These are phyloP conservation scores for Metschnikowia lunata DNA, from an alignment of 805 yeast species.

Conservation along the genomic window DNA sequence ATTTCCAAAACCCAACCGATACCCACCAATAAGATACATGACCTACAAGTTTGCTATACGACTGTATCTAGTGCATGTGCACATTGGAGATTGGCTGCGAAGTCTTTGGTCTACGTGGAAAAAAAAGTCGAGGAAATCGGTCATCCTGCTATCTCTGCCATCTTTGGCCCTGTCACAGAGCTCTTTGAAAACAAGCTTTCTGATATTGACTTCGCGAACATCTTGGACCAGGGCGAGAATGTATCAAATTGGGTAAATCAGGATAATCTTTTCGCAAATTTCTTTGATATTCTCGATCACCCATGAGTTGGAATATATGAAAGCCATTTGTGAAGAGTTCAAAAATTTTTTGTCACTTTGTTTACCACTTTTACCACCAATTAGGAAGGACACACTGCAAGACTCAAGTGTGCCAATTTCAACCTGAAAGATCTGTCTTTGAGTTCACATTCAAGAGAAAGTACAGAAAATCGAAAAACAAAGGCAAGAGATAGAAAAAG, in stretches of 20 bases:
- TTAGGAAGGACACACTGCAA: too few relatives aligned
- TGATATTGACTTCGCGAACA: constrained; percentile 7
- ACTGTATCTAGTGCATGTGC: constrained; percentile 13
- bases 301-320: neutral
- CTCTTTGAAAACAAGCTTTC: constrained; percentile 2
- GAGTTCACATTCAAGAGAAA: too few relatives aligned
- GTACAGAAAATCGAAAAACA: too few relatives aligned
- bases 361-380: too few relatives aligned
- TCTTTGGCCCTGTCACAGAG: constrained; percentile 9
- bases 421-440: too few relatives aligned
- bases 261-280: constrained; percentile 14
- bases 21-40: constrained; percentile 3
- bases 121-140: constrained; percentile 9
- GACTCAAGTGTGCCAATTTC: too few relatives aligned
- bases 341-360: too few relatives aligned
- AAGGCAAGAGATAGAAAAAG: too few relatives aligned
- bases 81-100: constrained; percentile 17
- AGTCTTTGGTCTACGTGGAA: constrained; percentile 12
- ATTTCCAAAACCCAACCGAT: neutral
- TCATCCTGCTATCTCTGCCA: constrained; percentile 3
- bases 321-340: neutral
- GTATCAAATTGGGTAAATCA: constrained; percentile 9
- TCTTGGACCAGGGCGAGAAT: constrained; percentile 8
- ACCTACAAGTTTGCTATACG: constrained; percentile 10
- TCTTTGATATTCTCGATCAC: constrained; percentile 14